A percentile compares a stretch with the other conserved stretches of the same genome.
Evolutionary conservation across 2,329 filamentous ascomycete species (phyloP).

Genomic region (Xylariaceae sp.): DNA sequence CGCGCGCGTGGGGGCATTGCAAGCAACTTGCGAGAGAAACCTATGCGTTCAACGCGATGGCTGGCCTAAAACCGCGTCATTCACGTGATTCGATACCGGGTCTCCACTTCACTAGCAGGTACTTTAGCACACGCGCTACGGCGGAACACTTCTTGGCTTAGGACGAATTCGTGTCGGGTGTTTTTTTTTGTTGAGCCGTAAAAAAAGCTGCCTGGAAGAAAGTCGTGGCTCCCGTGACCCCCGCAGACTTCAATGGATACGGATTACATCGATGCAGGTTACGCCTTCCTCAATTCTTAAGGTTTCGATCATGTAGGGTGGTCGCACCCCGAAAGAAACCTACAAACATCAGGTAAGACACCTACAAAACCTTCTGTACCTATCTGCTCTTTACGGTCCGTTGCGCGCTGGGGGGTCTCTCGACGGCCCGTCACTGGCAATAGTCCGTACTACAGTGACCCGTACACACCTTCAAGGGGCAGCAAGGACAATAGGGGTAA

Average conservation of each 20-base stretch:
- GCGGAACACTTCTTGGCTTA: background rate
- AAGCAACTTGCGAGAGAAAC: background rate
- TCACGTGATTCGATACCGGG: background rate
- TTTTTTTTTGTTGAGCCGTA: background rate
- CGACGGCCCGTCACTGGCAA: background rate
- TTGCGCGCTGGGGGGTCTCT: background rate
- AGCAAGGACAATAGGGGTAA: no score
- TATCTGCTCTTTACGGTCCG: background rate
- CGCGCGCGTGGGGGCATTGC: background rate
- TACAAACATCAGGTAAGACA: background rate
- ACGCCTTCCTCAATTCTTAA: background rate
- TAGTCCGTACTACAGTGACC: background rate
- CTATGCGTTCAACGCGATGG: constrained; percentile 4
- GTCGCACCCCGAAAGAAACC: background rate
- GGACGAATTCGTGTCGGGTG: background rate
- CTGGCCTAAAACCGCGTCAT: background rate
- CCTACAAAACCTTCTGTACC: background rate
- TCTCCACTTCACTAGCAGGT: background rate
- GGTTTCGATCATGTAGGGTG: background rate
- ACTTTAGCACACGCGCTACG: background rate
- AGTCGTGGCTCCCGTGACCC: no score
- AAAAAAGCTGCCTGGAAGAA: no score
- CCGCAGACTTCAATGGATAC: background rate
- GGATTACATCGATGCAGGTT: background rate
- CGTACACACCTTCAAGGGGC: no score